These are phyloP conservation scores for Phytophthora quininea DNA, from an alignment of 352 stramenopile species.

Conservation along the genomic window DNA sequence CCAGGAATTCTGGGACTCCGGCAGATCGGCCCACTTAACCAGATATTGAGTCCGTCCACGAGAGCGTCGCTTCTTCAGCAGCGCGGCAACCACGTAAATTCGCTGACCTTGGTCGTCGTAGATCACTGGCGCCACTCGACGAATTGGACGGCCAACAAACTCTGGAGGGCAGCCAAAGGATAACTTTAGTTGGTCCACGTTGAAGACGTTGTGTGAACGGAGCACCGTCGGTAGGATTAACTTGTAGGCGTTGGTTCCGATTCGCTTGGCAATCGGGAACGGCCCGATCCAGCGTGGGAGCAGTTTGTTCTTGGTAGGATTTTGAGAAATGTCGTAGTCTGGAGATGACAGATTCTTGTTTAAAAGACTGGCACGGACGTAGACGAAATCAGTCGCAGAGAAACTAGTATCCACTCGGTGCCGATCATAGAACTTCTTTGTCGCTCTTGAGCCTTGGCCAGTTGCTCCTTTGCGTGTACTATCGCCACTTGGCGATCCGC, in stretches of 20 bases:
- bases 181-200: conserved; percentile 6
- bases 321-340: not conserved
- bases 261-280: not conserved
- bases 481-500: not conserved
- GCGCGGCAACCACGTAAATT: not conserved
- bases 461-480: not conserved
- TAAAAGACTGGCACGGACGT: not conserved
- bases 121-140: not conserved
- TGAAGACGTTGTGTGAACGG: not conserved
- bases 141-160: not conserved
- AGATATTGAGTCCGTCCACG: not conserved
- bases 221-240: not conserved
- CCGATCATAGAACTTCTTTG: not conserved
- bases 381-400: not conserved
- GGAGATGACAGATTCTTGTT: not conserved
- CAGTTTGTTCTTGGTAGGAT: conserved; percentile 3
- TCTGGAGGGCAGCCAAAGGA: not conserved
- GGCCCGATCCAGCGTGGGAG: not conserved
- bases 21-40: not conserved
- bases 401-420: not conserved
- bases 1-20: not conserved
- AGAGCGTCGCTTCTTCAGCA: not conserved
- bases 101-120: not conserved
- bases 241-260: not conserved
- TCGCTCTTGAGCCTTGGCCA: not conserved